Evolutionary conservation across 148 eudicot species (phyloP).

Genomic region (Mesembryanthemum crystallinum): DNA sequence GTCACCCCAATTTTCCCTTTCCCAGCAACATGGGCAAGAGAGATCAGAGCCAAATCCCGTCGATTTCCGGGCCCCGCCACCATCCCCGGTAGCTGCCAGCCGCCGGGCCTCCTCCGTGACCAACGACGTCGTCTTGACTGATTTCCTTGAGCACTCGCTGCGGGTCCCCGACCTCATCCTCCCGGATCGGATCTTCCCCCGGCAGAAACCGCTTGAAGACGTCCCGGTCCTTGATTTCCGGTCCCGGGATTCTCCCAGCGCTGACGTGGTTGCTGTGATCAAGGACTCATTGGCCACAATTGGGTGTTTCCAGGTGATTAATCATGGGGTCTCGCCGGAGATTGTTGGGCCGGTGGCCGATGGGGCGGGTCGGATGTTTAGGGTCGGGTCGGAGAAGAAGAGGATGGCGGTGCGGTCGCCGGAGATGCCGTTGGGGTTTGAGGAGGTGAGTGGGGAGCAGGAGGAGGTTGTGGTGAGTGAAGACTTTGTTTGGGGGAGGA

Average conservation of each 20-base stretch:
- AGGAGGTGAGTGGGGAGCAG: slow-evolving; percentile 51
- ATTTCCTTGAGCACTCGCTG: slow-evolving; percentile 58
- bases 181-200: slow-evolving; percentile 69
- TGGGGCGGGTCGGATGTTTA: slow-evolving; percentile 44
- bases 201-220: slow-evolving; percentile 42
- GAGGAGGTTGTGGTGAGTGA: slow-evolving; percentile 38
- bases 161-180: slow-evolving; percentile 69
- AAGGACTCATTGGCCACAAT: slow-evolving; percentile 30
- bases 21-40: too few relatives aligned
- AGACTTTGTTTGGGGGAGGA: slow-evolving; percentile 69
- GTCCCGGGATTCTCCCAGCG: neutral
- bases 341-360: slow-evolving; percentile 26
- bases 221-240: slow-evolving; percentile 52
- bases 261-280: slow-evolving; percentile 2
- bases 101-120: slow-evolving; percentile 58
- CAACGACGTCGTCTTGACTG: slow-evolving; percentile 64
- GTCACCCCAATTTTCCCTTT: slow-evolving; percentile 16
- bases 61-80: slow-evolving; percentile 87
- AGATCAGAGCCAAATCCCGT: slow-evolving; percentile 22
- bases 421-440: slow-evolving; percentile 55
- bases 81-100: slow-evolving; percentile 71
- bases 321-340: slow-evolving; percentile 55
- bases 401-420: slow-evolving; percentile 35
- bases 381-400: slow-evolving; percentile 49
- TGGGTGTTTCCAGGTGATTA: slow-evolving; percentile 69